A percentile compares a stretch with the other conserved stretches of the same genome.
phyloP scores from a whole-genome alignment of 2,329 filamentous ascomycete species.

The Colletotrichum spinosum region DNA sequence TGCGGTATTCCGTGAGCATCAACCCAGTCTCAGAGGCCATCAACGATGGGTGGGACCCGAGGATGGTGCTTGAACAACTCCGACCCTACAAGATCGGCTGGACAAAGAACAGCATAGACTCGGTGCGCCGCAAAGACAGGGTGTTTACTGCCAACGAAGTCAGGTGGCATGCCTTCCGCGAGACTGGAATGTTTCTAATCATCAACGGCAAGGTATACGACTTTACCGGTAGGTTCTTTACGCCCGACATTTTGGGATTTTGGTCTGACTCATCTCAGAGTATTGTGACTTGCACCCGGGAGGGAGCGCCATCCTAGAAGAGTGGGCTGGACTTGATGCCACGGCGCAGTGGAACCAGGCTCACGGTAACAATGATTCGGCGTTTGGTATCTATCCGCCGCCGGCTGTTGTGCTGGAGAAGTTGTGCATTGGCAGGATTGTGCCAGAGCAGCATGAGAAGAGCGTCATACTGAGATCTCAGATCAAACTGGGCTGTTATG shows the following conservation, averaged over 20 bases:
- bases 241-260: too few relatives aligned
- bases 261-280: background rate
- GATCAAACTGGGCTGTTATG: background rate
- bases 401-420: background rate
- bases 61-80: background rate
- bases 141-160: constrained; percentile 6
- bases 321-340: constrained; percentile 3
- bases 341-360: background rate
- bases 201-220: constrained; percentile 26
- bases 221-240: constrained; percentile 12
- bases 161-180: constrained; percentile 12
- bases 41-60: background rate
- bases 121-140: background rate
- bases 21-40: background rate
- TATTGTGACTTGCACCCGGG: constrained; percentile 22
- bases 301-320: background rate
- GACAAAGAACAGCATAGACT: background rate
- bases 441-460: background rate
- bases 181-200: constrained; percentile 6
- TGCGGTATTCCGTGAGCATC: background rate
- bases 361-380: background rate
- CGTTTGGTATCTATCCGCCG: background rate
- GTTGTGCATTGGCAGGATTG: background rate
- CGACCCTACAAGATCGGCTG: constrained; percentile 1
- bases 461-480: background rate